Evolutionary conservation across 169 alveolate species (phyloP).

Genomic region (Eimeria praecox): DNA sequence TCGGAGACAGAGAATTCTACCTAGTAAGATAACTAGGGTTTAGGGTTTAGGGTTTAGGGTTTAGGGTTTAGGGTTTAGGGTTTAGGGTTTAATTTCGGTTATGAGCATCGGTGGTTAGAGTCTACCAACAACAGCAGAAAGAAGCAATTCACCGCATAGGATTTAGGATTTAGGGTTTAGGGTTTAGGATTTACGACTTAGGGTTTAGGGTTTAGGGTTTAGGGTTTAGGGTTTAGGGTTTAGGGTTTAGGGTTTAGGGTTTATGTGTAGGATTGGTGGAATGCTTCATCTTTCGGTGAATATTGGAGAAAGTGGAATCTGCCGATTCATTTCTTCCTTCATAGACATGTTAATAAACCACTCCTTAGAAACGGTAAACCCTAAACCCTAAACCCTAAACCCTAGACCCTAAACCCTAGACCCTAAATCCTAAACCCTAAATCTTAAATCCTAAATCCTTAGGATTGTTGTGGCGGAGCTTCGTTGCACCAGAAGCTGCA

Average conservation of each 20-base stretch:
- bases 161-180: background rate
- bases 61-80: conserved; percentile 14
- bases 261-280: conserved; percentile 95
- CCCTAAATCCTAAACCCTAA: background rate
- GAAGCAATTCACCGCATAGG: no score
- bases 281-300: conserved; percentile 94
- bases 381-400: conserved; percentile 80
- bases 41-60: conserved; percentile 20
- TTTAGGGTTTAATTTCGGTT: background rate
- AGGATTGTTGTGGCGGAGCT: no score
- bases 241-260: background rate
- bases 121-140: no score
- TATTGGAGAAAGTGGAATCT: conserved; percentile 97
- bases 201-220: background rate
- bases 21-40: conserved; percentile 83
- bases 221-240: background rate
- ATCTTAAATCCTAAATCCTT: background rate
- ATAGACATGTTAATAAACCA: conserved; percentile 96
- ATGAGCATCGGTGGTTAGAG: no score
- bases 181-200: background rate
- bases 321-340: conserved; percentile 96
- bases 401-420: conserved; percentile 83
- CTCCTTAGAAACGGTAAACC: conserved; percentile 91
- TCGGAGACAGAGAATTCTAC: conserved; percentile 96
- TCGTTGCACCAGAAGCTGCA: no score